Base-by-base conservation (phyloP, 2,329 filamentous ascomycete species). In the Coleophoma crateriformis region DNA sequence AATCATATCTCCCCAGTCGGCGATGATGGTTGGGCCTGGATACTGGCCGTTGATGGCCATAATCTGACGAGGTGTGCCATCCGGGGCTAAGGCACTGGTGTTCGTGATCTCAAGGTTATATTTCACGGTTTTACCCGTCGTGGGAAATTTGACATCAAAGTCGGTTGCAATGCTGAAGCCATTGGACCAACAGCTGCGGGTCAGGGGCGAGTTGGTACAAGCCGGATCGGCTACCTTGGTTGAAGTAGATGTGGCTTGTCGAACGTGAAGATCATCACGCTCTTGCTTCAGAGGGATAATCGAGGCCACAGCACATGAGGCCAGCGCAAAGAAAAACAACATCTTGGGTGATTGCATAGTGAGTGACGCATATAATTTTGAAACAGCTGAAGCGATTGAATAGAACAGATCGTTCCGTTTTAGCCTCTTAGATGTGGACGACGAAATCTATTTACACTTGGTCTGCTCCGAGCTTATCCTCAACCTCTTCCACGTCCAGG, bases 11-110 rank as follows among this genome's bases (percentile, higher is more conserved):
- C 61, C 63, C 60, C 61, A 65, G 46, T 63, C 54, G 20, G 62
- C 62, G 49, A 48, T 46, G 33, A 64, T 54, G 13, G 55, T 54
- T 37, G 64, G 64, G n/a, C 62, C 64, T 8, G 62, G 64, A 50
- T 56, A 61, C 33, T 56, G 52, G 2, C 58, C 60, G 46, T 66
- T 67, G 44, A 64, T 54, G 11, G 59, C 42, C 17, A 65, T 42
- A 7, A 51, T 50, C n/a, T 58, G 41, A 51, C 54, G 55, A 15
- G 49, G 33, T 14, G 54, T 54, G 3, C 63, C 61, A 52, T 65
- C 61, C 4, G 57, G 62, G 22, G 55, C 49, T 12, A 50, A 34
- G 12, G 47, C 53, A 27, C 27, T 27, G 12, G 37, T 50, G 33
- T 47, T 47, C 12, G 48, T 49, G n/a, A 53, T 35, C 15, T 48